Evolutionary conservation across 78 protist genomes (phyloP), one percentile per base, ranked within the genome.

Genomic region (Dictyostelium purpureum): DNA sequence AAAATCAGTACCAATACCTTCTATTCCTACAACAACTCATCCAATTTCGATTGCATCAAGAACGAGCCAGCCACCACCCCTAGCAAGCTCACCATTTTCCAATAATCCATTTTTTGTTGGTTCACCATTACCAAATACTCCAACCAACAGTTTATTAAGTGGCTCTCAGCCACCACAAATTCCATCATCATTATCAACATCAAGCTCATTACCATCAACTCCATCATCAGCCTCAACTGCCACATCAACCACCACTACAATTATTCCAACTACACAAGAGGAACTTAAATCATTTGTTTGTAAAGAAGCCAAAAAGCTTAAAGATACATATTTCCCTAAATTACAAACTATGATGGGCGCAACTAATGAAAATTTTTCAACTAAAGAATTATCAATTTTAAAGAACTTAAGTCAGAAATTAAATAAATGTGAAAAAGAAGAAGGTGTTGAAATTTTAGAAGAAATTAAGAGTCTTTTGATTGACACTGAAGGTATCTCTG

Each of bases 401-500:
- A 85, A 73, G 24, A 18, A 21, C n/a, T 33, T 85, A 19, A 73
- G 87, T 28, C 43, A 52, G 26, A 77, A 51, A 57, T 43, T 90
- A 28, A 61, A 88, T n/a, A 54, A 33, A 21, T 79, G 87, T 37
- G 77, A 88, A 11, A 67, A 88, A 35, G 89, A 73, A 33, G 89
- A 51, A 24, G 94, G 94, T 31, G 65, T 77, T 31, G 87, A 83
- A 14, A 65, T 92, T 3, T 52, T 92, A 14, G 54, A 92, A 37
- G 88, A 92, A 45, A 92, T 92, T 19, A 63, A 67, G 6, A 66
- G 38, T 26, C 12, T 73, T 11, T 6, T 92, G 0, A 51, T 51
- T 16, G 67, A 54, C 2, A 56, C 61, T 2, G 95, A 92, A 24
- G 95, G 95, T 73, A 74, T 92, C 2, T 82, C 91, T 14, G 90